Percentiles rank a stretch among this genome's conserved stretches.
These are phyloP conservation scores for Oidium heveae DNA, from an alignment of 2,329 filamentous ascomycete genomes.

Conservation along the genomic window DNA sequence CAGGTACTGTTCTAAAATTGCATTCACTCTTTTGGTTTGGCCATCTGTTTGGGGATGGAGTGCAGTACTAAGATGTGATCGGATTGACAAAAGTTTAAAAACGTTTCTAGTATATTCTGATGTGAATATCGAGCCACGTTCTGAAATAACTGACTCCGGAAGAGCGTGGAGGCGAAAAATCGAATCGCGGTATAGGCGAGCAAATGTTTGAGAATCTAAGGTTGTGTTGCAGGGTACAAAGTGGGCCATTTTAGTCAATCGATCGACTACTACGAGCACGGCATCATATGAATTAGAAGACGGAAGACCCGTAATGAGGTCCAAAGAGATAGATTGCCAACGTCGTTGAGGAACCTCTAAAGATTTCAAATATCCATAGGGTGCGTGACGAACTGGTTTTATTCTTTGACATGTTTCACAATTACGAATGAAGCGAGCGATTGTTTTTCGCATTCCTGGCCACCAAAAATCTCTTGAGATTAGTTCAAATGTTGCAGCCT, in stretches of 20 bases:
- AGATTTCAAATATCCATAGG: not conserved
- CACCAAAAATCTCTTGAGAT: not conserved
- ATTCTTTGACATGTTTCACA: not conserved
- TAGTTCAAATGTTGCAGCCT: not conserved
- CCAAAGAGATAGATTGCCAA: not conserved
- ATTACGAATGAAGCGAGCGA: not conserved
- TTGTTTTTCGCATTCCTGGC: not conserved
- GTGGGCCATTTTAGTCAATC: not conserved
- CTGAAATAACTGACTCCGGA: not conserved
- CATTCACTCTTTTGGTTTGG: slow-evolving; percentile 1
- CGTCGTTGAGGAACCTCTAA: not conserved
- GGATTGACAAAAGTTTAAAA: not conserved
- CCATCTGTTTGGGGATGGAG: slow-evolving; percentile 2
- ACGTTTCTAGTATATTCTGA: not conserved
- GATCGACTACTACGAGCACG: not conserved
- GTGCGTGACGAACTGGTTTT: not conserved
- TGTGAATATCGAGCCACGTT: not conserved
- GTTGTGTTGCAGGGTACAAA: not conserved
- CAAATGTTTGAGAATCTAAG: not conserved
- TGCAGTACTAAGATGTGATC: not conserved
- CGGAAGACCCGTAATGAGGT: not conserved
- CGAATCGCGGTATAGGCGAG: not conserved
- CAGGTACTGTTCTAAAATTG: slow-evolving; percentile 2
- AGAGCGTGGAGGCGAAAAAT: not conserved
- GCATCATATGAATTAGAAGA: not conserved